Evolutionary conservation across 768 basidiomycete species (phyloP).

Genomic region (Fomitopsis serialis): DNA sequence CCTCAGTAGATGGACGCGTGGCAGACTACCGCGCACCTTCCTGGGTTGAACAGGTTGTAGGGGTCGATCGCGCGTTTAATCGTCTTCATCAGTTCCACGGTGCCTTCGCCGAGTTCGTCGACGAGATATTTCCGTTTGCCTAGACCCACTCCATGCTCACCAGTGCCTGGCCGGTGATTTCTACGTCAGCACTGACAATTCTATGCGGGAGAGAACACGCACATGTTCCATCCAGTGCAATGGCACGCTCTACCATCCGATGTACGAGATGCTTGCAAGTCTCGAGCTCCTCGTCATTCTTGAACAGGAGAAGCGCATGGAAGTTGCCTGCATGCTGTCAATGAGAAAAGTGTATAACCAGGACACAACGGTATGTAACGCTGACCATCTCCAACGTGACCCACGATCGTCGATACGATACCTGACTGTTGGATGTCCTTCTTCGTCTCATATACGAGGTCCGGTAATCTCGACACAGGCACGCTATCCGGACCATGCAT

Average conservation of each 20-base stretch:
- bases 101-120: constrained; percentile 79
- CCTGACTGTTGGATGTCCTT: constrained; percentile 61
- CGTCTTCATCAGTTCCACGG: constrained; percentile 81
- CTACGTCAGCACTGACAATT: background rate
- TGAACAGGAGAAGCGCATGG: constrained; percentile 51
- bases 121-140: constrained; percentile 81
- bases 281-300: constrained; percentile 52
- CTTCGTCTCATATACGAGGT: constrained; percentile 74
- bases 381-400: constrained; percentile 76
- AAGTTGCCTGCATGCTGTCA: constrained; percentile 35
- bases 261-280: constrained; percentile 57
- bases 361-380: background rate
- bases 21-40: constrained; percentile 41
- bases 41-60: constrained; percentile 78
- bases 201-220: constrained; percentile 18
- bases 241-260: constrained; percentile 65
- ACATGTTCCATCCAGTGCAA: constrained; percentile 76
- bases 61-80: constrained; percentile 82
- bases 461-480: constrained; percentile 62
- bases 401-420: constrained; percentile 65
- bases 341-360: background rate
- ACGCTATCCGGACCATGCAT: too few relatives aligned
- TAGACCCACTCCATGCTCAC: constrained; percentile 85
- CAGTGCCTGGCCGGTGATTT: constrained; percentile 48
- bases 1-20: background rate